Base-by-base conservation (phyloP, 164 flowering plant genomes). In the Warburgia ugandensis region DNA sequence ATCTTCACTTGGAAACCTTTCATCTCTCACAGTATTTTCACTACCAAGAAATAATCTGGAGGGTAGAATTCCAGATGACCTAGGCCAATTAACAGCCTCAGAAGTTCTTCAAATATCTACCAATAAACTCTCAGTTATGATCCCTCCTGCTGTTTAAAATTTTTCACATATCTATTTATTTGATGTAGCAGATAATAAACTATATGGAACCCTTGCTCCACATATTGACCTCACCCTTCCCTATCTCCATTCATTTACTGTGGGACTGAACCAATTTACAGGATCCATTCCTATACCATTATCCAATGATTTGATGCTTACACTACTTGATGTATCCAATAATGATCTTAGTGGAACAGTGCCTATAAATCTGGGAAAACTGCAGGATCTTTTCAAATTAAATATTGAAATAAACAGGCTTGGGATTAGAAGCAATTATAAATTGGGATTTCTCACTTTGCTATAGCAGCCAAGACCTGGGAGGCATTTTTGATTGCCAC, bases 31-130 rank as follows among this genome's bases (percentile, higher is more conserved):
- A 2, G 21, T 5, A 1, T 13, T 78, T 1, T 27, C 27, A 17
- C 29, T 75, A 14, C 62, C 36, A 9, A 49, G 57, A 5, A 75
- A 73, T 26, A 19, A 1, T 2, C 37, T 75, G 2, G n/a, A 27
- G 40, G 80, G 83, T 6, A n/a, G 4, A 5, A 73, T 78, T 6
- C 80, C 78, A n/a, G n/a, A n/a, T n/a, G n/a, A n/a, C n/a, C n/a
- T n/a, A n/a, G n/a, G n/a, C n/a, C n/a, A n/a, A n/a, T n/a, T n/a
- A n/a, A n/a, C n/a, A n/a, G 61, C 47, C 1, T 35, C 79, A 14
- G 38, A 53, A 35, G 0, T 14, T 1, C 66, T 79, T 6, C 73
- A 70, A 38, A 52, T 82, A 26, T 26, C 51, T 25, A 25, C 29
- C 0, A 82, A 82, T 44, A 29, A 54, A 8, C 65, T 79, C 17